Base-by-base conservation (phyloP, 75 land plant genomes). In the Cryptomeria japonica region DNA sequence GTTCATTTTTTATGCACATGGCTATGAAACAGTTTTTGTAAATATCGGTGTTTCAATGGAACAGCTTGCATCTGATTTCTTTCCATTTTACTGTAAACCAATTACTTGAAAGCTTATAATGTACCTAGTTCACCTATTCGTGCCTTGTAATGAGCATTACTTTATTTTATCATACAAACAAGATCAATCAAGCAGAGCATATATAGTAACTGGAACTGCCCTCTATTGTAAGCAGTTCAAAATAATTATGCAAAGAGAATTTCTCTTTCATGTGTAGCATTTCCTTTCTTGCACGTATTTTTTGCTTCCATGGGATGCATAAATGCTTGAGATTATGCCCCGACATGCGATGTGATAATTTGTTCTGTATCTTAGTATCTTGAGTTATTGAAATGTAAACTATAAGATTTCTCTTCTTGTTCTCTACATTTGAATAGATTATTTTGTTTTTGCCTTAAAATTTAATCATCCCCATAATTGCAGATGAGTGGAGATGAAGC, bases 401-500 rank as follows among this genome's bases (percentile, higher is more conserved):
- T 15, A 80, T 44, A 44, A 80, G 13, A 80, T 2, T 28, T 44
- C 8, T 7, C n/a, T 22, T 12, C 84, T 80, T n/a, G 2, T 80
- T 73, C 37, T 73, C 31, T 44, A 39, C 84, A 32, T 44, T 80
- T 8, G 25, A 16, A 73, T 44, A 15, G 12, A 19, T 42, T 44
- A 19, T 44, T n/a, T 80, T 44, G 28, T 80, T 80, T 51, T 44
- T 12, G n/a, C 5, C n/a, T 44, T 28, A 28, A 25, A 42, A 22
- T 28, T 28, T 80, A 44, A 80, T 11, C 49, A 80, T 80, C 13
- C 47, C 49, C n/a, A 44, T 44, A 4, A 80, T 80, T 80, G 46
- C 84, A 80, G 84, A 44, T 80, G 28, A 41, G 44, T 80, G 47
- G 51, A 80, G 46, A 80, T 44, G 86, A 55, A 32, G 12, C 72